Evolutionary conservation across 345 rosid species (phyloP).

Genomic region (Angophora floribunda): DNA sequence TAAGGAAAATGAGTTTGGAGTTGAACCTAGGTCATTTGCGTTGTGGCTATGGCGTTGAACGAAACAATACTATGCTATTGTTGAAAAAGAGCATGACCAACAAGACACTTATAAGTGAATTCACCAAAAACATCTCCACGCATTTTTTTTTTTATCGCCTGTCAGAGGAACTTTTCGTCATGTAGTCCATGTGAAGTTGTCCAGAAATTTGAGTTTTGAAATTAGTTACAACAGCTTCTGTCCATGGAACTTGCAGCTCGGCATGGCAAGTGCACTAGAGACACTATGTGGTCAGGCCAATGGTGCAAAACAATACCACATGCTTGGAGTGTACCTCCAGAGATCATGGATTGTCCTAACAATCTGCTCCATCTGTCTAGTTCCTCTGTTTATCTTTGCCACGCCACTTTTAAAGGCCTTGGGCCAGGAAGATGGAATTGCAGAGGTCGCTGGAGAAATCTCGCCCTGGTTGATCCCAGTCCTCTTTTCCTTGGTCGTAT

Average conservation of each 20-base stretch:
- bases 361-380: conserved; percentile 21
- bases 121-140: neutral
- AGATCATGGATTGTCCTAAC: conserved; percentile 68
- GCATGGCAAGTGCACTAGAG: conserved; percentile 82
- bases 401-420: conserved; percentile 34
- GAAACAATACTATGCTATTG: neutral
- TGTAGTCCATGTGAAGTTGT: neutral
- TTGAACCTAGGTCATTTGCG: neutral
- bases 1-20: neutral
- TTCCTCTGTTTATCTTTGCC: conserved; percentile 46
- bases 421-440: conserved; percentile 52
- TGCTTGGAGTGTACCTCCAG: conserved; percentile 79
- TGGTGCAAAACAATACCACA: conserved; percentile 75
- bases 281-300: conserved; percentile 82
- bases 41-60: neutral
- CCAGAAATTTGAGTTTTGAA: neutral
- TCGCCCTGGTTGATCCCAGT: conserved; percentile 52
- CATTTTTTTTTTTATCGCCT: neutral
- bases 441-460: conserved; percentile 32
- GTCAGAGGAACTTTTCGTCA: neutral
- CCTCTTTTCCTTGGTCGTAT: conserved; percentile 25
- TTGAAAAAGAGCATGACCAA: neutral
- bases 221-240: neutral
- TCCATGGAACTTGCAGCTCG: conserved; percentile 31
- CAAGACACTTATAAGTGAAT: neutral